Conservation (phyloP, 2,329 filamentous ascomycete genomes). For the Cyclaneusma minus region DNA sequence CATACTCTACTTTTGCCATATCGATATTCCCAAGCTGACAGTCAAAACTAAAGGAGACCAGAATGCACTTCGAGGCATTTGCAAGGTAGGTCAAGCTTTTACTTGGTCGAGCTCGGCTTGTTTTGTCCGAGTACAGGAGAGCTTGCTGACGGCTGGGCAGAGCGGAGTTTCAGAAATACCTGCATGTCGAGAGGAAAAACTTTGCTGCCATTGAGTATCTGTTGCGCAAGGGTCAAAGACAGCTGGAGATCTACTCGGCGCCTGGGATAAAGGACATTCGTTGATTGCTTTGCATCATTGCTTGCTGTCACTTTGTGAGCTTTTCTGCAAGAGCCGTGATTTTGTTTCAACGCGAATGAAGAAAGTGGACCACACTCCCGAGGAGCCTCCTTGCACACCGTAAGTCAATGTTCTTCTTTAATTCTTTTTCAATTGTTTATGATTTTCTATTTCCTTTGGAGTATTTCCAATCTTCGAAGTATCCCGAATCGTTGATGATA, state of each 20-base stretch:
- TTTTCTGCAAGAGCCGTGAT: too few relatives aligned
- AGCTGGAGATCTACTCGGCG: slow-evolving; percentile 51
- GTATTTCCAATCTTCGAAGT: too few relatives aligned
- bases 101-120: slow-evolving; percentile 1
- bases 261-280: slow-evolving; percentile 47
- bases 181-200: slow-evolving; percentile 47
- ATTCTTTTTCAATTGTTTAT: too few relatives aligned
- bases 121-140: not conserved
- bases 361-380: too few relatives aligned
- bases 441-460: too few relatives aligned
- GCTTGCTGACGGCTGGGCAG: slow-evolving; percentile 24
- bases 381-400: too few relatives aligned
- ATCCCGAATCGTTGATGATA: too few relatives aligned
- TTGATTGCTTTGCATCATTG: not conserved
- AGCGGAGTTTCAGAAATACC: slow-evolving; percentile 57
- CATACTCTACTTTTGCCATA: slow-evolving; percentile 1
- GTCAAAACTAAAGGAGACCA: slow-evolving; percentile 27
- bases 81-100: slow-evolving; percentile 32
- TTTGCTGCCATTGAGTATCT: slow-evolving; percentile 56
- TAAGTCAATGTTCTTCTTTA: too few relatives aligned
- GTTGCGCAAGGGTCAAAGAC: slow-evolving; percentile 47
- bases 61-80: slow-evolving; percentile 46
- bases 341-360: too few relatives aligned
- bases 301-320: too few relatives aligned
- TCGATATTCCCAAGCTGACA: slow-evolving; percentile 4